A percentile compares a stretch with the other conserved stretches of the same genome.
These are phyloP conservation scores for Sarocladium oryzae DNA, from an alignment of 2,329 filamentous ascomycete species.

Conservation along the genomic window DNA sequence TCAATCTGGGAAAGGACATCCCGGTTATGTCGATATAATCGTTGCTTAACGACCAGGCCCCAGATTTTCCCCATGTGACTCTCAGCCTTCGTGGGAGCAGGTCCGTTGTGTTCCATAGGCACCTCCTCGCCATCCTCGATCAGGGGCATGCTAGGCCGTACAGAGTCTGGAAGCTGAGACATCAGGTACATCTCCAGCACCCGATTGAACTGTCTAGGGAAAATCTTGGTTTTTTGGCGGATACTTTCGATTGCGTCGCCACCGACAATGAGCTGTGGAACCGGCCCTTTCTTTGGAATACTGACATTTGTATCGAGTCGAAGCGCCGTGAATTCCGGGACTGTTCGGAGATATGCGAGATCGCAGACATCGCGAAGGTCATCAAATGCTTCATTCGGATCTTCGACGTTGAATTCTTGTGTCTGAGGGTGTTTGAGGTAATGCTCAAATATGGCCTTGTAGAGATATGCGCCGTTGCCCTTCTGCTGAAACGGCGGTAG, in stretches of 20 bases:
- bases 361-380: conserved; percentile 72
- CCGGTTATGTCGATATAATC: conserved; percentile 69
- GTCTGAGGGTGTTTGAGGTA: conserved; percentile 63
- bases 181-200: conserved; percentile 71
- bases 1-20: conserved; percentile 67
- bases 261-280: conserved; percentile 52
- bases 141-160: conserved; percentile 50
- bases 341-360: conserved; percentile 54
- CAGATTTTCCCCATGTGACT: conserved; percentile 63
- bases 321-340: conserved; percentile 51
- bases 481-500: conserved; percentile 79
- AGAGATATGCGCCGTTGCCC: conserved; percentile 74
- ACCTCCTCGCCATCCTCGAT: conserved; percentile 35
- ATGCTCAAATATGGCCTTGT: conserved; percentile 68
- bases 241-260: conserved; percentile 47
- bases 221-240: conserved; percentile 62
- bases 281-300: conserved; percentile 40
- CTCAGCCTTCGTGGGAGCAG: conserved; percentile 43
- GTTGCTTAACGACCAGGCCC: conserved; percentile 68
- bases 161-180: conserved; percentile 48
- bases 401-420: conserved; percentile 84
- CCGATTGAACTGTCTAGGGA: conserved; percentile 67
- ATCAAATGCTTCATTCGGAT: conserved; percentile 83
- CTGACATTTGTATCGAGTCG: conserved; percentile 45
- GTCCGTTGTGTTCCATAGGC: conserved; percentile 15